Base-by-base conservation (phyloP, 768 basidiomycete species). In the Termitomyces sp. region DNA sequence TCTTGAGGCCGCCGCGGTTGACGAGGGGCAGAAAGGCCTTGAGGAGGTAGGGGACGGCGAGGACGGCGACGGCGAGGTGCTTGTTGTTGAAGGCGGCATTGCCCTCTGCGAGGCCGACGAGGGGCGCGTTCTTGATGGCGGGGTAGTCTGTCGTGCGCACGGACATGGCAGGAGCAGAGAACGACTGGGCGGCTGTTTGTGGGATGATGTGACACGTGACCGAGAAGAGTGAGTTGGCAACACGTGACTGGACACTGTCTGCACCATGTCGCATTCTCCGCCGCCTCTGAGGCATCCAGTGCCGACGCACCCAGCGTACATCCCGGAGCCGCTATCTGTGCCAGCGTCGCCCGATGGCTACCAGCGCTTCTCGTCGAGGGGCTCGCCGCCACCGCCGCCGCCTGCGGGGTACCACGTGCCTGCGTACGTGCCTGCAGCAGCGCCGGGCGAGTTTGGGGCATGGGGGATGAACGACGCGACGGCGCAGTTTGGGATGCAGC, bases 401-500 rank as follows among this genome's bases (percentile, higher is more conserved):
- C 75, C 73, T 65, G 78, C 60, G 65, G 40, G 40, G 40, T 72
- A 20, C 22, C 75, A 74, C 66, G 79, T 77, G 8, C 78, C 76
- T 13, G 77, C 77, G 4, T 81, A 80, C 66, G 75, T 56, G 28
- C 64, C 53, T 22, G 40, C 69, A 68, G 40, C 69, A 68, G 46
- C 72, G 8, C 63, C 66, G 42, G 73, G 77, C 1, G 76, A 86
- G 66, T 88, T 88, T 63, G 79, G 78, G 10, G 85, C 87, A 14
- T 92, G 89, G 89, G 90, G 91, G 0, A 80, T 98, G 72, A 88
- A 97, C 70, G 92, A 92, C 66, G 86, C 93, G 10, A 98, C 97
- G 2, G 92, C 97, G 0, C 90, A 95, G 70, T 87, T 99, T 68
- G 93, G 96, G 22, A 92, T 98, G 84, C 96, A 98, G 70, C 84